phyloP scores from a whole-genome alignment of 768 basidiomycete genomes.

The Suillus luteus region DNA sequence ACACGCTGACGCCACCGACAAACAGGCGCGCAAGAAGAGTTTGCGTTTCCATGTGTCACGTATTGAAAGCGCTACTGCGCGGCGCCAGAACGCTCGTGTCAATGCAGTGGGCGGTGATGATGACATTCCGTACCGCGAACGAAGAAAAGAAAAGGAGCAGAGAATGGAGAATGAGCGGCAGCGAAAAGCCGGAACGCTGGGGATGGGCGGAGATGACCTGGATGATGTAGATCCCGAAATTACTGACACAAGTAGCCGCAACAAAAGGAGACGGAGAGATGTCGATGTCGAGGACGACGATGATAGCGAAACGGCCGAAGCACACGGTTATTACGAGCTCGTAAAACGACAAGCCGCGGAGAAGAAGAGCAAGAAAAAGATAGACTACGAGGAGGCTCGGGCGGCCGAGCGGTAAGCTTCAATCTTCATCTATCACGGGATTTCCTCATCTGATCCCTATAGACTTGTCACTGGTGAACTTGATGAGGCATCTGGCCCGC shows the following conservation, averaged over 20 bases:
- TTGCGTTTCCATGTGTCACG: conserved; percentile 93
- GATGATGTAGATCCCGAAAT: conserved; percentile 55
- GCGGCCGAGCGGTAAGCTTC: conserved; percentile 57
- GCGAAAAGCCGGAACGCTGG: conserved; percentile 36
- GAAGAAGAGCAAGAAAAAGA: conserved; percentile 79
- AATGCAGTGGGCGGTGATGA: conserved; percentile 87
- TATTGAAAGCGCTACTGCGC: conserved; percentile 79
- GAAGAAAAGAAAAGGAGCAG: conserved; percentile 62
- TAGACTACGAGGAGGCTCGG: conserved; percentile 69
- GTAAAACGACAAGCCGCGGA: conserved; percentile 73
- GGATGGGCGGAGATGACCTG: conserved; percentile 66
- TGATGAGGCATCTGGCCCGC: conserved; percentile 66
- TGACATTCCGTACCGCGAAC: conserved; percentile 87
- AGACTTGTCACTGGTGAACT: conserved; percentile 35
- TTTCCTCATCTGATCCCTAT: conserved; percentile 14
- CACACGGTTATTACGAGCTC: conserved; percentile 88
- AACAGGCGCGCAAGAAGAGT: conserved; percentile 75
- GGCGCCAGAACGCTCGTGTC: conserved; percentile 72
- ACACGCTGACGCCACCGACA: conserved; percentile 78
- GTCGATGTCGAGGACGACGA: conserved; percentile 40
- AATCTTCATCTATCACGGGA: conserved; percentile 5
- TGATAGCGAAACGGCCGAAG: conserved; percentile 47
- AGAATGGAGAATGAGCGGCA: conserved; percentile 51
- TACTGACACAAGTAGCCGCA: conserved; percentile 30
- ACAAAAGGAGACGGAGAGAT: conserved; percentile 39